Evolutionary conservation across 2,329 filamentous ascomycete genomes (phyloP).

Genomic region (Fusarium solani-melongenae): DNA sequence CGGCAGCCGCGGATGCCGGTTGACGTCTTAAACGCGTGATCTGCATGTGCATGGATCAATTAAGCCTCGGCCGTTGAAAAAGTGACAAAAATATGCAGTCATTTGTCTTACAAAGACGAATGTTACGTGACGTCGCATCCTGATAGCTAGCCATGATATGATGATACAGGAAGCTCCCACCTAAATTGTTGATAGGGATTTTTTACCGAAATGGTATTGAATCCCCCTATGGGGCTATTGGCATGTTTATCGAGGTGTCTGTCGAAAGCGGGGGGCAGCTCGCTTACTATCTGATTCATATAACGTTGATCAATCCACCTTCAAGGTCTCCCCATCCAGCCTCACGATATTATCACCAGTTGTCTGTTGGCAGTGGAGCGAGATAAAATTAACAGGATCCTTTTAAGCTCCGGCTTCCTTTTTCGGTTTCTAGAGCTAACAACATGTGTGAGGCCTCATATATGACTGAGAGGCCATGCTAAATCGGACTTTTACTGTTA

Average conservation of each 20-base stretch:
- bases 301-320: not conserved
- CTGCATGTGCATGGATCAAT: not conserved
- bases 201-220: not conserved
- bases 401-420: not conserved
- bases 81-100: not conserved
- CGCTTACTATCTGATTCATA: not conserved
- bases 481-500: no score
- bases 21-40: constrained; percentile 23
- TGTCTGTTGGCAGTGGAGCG: not conserved
- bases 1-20: constrained; percentile 28
- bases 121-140: not conserved
- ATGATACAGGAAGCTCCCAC: not conserved
- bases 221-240: not conserved
- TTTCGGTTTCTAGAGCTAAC: not conserved
- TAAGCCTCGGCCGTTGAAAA: not conserved
- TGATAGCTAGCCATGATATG: not conserved
- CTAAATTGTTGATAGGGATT: not conserved
- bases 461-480: not conserved
- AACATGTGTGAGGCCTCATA: rapidly evolving
- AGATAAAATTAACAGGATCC: not conserved
- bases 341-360: not conserved
- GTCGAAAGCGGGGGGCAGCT: not conserved
- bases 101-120: not conserved
- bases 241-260: not conserved
- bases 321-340: not conserved